These are phyloP conservation scores for Dioszegia hungarica DNA, from an alignment of 768 basidiomycete species.

Conservation along the genomic window DNA sequence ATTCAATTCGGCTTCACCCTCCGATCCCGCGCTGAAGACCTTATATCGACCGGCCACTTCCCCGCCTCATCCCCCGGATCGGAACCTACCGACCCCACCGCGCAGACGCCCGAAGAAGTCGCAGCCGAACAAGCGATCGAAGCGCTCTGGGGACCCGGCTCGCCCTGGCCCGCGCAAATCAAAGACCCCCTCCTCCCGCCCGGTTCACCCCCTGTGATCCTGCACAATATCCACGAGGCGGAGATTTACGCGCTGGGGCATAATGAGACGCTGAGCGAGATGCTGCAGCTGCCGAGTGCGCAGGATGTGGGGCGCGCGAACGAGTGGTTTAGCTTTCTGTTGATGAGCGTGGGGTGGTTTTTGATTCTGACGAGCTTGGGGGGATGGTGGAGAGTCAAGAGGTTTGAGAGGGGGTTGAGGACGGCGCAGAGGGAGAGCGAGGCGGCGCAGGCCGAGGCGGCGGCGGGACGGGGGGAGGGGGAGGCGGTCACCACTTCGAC, in stretches of 20 bases:
- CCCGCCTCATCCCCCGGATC: conserved; percentile 30
- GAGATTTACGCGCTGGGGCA: conserved; percentile 34
- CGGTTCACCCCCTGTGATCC: conserved; percentile 22
- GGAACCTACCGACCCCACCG: conserved; percentile 9
- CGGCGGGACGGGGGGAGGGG: conserved; percentile 17
- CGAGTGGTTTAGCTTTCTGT: conserved; percentile 85
- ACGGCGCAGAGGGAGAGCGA: conserved; percentile 33
- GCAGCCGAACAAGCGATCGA: conserved; percentile 38
- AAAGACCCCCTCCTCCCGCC: conserved; percentile 14
- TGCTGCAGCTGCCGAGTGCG: conserved; percentile 37
- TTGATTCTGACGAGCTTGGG: conserved; percentile 76
- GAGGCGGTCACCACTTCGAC: neutral
- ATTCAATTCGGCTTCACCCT: conserved; percentile 87
- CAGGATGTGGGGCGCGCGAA: conserved; percentile 54
- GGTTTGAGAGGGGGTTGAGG: conserved; percentile 38
- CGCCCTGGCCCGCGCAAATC: conserved; percentile 32
- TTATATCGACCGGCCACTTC: conserved; percentile 42
- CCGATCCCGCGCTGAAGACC: conserved; percentile 53
- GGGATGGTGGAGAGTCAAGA: conserved; percentile 55
- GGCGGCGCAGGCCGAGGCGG: conserved; percentile 31
- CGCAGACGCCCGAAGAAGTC: conserved; percentile 21
- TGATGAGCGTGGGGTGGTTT: conserved; percentile 92
- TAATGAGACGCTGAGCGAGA: conserved; percentile 39
- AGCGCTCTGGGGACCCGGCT: conserved; percentile 31
- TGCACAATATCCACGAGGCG: conserved; percentile 38